Evolutionary conservation across 805 yeast species (phyloP), one percentile per base, ranked within the genome.

Genomic region (Lipomyces spencermartinsiae): DNA sequence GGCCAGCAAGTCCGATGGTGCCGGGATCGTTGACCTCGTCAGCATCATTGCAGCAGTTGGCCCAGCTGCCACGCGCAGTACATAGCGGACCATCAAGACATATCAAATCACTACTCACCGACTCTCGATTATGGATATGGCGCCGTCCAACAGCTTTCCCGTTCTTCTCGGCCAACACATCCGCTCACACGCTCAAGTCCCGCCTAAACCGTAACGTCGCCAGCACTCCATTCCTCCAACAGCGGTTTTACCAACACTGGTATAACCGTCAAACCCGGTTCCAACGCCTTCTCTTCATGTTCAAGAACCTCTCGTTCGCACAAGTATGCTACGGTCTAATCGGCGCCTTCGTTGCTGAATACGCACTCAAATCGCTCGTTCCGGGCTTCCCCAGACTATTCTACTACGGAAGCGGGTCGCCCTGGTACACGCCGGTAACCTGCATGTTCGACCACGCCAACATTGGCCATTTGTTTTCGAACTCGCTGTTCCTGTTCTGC

Each of bases 161-260:
- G 10, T n/a, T 43, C 22, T 43, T 43, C 9, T 16, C 22, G 19
- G 22, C 49, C 10, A n/a, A 43, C 22, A n/a, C 49, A n/a, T 16
- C 49, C 19, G 49, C n/a, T 4, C 49, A 19, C 49, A n/a, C 49
- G 16, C 6, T 16, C 49, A 4, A 43, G 22, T 43, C 49, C 22
- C 8, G 22, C 8, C 49, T n/a, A 43, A 43, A 9, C n/a, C 49
- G 49, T 19, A 43, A n/a, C 49, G n/a, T 14, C 22, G 19, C 19
- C 43, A 16, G n/a, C 19, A 43, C 49, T 12, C 34, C 16, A 55
- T n/a, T 19, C n/a, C 19, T 55, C 35, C 64, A 53, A 63, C 16
- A 31, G 25, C 58, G 70, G 14, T 51, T 55, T 19, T 67, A 67
- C 37, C 67, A 64, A 46, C 70, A 67, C 55, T 67, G 70, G 70